Base-by-base conservation (phyloP, 345 rosid species). In the Dipteronia sinensis region DNA sequence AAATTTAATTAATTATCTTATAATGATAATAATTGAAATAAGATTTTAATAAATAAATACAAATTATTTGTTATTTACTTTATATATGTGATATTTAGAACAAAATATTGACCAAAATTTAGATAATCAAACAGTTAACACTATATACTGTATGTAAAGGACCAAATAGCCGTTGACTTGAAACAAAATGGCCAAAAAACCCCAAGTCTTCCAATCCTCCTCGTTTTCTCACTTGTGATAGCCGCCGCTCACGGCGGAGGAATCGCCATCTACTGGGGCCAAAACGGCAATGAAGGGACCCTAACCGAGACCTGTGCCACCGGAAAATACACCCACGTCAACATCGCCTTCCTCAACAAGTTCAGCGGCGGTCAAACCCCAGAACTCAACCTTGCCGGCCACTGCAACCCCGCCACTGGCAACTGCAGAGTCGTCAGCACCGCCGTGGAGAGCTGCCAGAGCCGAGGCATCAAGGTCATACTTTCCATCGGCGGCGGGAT, bases 401-500 rank as follows among this genome's bases (percentile, higher is more conserved):
- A 89, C 80, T 89, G 92, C 65, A 79, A 82, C 77, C 89, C 89
- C 0, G 79, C 83, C 49, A 56, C 83, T 40, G 71, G 78, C 13
- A 80, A 86, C 47, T 90, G 92, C 31, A 80, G 72, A 40, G 55
- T 16, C 23, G 55, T 85, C n/a, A 77, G 88, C 73, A 22, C 80
- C 10, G 85, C 72, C 69, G 83, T 90, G 67, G 82, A 61, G 25
- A 75, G 72, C 49, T 90, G 94, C 76, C 88, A 89, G 38, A 67
- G 63, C 10, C 81, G 16, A 65, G 90, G 92, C 23, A 76, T 90
- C 78, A 90, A 87, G 78, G 94, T 89, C 12, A 76, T 87, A 86
- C 85, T 90, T 46, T 89, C 94, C 16, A 77, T 91, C 1, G 92
- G 94, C 0, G 94, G 94, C 1, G 87, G 88, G 7, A 47, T 73